Conservation (phyloP, 371 early-diverging fungal species). For the Saksenaea oblongispora region DNA sequence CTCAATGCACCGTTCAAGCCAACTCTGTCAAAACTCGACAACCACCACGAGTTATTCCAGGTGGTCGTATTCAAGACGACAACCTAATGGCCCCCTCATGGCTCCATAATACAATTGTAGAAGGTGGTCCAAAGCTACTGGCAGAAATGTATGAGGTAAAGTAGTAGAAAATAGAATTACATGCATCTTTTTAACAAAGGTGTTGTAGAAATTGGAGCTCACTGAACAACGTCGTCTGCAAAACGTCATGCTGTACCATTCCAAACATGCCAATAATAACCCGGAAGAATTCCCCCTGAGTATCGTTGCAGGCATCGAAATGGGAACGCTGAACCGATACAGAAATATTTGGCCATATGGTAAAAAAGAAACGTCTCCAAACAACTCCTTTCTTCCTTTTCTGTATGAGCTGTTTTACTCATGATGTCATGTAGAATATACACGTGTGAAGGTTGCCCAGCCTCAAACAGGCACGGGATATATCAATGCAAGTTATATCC, state of each 20-base stretch:
- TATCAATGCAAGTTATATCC: slow-evolving; percentile 77
- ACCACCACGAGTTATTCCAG: slow-evolving; percentile 25
- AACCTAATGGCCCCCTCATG: slow-evolving; percentile 12
- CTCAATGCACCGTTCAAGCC: slow-evolving; percentile 19
- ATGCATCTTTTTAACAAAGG: background rate
- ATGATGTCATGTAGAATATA: slow-evolving; percentile 43
- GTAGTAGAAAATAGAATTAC: too few relatives aligned
- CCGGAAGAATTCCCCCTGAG: slow-evolving; percentile 53
- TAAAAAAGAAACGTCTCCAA: slow-evolving; percentile 28
- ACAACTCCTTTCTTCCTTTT: slow-evolving; percentile 5
- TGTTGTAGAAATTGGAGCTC: slow-evolving; percentile 53
- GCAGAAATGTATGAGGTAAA: slow-evolving; percentile 50
- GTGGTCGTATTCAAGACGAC: slow-evolving; percentile 17
- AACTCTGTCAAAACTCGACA: background rate
- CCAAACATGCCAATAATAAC: slow-evolving; percentile 38
- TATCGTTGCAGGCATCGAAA: slow-evolving; percentile 67
- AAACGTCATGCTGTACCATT: slow-evolving; percentile 60
- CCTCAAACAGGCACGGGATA: slow-evolving; percentile 58
- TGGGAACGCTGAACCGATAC: slow-evolving; percentile 74
- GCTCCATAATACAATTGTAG: slow-evolving; percentile 23
- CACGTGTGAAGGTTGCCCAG: slow-evolving; percentile 50
- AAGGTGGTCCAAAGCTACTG: slow-evolving; percentile 34
- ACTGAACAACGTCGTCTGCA: slow-evolving; percentile 65
- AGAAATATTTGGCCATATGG: slow-evolving; percentile 79
- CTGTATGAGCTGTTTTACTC: slow-evolving; percentile 14